These are phyloP conservation scores for Lizonia empirigonia DNA, from an alignment of 2,329 filamentous ascomycete species.

Conservation along the genomic window DNA sequence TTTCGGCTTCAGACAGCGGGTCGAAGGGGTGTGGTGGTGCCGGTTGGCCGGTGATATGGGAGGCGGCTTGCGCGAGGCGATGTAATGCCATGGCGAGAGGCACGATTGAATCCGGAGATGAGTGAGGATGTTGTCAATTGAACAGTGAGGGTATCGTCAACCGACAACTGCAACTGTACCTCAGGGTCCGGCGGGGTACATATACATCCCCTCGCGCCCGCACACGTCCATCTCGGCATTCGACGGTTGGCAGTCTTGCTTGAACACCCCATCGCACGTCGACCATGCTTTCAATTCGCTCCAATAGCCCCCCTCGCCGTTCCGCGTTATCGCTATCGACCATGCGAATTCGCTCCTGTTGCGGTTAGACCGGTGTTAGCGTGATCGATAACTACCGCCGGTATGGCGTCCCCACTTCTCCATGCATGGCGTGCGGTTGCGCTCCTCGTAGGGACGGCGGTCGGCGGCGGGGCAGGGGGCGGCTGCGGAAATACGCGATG, in stretches of 20 bases:
- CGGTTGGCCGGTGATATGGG: constrained; percentile 63
- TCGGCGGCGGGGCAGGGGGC: background rate
- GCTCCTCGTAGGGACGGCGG: too few species aligned
- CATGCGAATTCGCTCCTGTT: constrained; percentile 1
- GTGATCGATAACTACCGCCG: too few species aligned
- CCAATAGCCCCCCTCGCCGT: constrained; percentile 10
- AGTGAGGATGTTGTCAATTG: background rate
- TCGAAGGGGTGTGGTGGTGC: constrained; percentile 74
- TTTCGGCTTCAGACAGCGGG: constrained; percentile 74
- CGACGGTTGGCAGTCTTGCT: constrained; percentile 10
- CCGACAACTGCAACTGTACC: too few species aligned
- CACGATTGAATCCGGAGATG: background rate
- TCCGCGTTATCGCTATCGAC: constrained; percentile 1
- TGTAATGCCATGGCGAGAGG: constrained; percentile 62
- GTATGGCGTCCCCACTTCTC: constrained; percentile 10
- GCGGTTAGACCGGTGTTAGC: background rate
- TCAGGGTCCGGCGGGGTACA: constrained; percentile 11
- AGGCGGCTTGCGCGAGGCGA: constrained; percentile 66
- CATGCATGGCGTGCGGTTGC: constrained; percentile 2
- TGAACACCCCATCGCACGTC: background rate
- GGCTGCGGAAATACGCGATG: too few species aligned
- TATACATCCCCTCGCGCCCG: background rate
- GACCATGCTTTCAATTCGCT: constrained; percentile 15
- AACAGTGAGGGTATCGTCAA: background rate
- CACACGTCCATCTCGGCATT: constrained; percentile 2